Conservation (phyloP, 257 asterid species). For the Rubia yunnanensis region DNA sequence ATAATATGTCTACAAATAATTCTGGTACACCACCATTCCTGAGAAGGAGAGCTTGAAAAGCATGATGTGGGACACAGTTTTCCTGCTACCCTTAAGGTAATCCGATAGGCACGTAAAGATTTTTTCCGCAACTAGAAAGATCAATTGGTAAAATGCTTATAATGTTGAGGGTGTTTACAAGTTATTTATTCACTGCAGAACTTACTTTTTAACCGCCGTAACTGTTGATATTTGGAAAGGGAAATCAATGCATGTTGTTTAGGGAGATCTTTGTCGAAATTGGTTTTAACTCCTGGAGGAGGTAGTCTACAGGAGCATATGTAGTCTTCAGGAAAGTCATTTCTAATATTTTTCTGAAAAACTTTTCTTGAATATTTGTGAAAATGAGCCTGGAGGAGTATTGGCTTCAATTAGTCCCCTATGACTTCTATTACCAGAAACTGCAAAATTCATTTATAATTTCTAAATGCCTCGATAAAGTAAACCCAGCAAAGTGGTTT, state of each 20-base stretch:
- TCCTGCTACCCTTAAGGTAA: not conserved
- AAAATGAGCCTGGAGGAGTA: not conserved
- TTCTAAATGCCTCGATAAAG: not conserved
- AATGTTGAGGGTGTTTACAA: not conserved
- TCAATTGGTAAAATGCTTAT: not conserved
- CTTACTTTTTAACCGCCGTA: not conserved
- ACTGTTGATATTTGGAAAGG: not conserved
- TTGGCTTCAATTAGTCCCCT: not conserved
- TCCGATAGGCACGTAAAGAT: not conserved
- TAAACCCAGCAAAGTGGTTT: not conserved
- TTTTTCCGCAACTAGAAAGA: not conserved
- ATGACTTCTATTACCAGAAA: not conserved
- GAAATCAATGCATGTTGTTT: not conserved
- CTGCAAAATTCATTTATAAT: not conserved
- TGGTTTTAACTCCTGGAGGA: not conserved
- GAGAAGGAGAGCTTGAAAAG: not conserved
- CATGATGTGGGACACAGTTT: not conserved
- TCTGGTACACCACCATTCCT: not conserved
- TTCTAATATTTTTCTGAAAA: not conserved
- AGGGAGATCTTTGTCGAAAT: not conserved
- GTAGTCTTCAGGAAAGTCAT: not conserved
- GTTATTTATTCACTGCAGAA: not conserved
- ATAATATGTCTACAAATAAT: not conserved
- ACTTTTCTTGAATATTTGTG: not conserved
- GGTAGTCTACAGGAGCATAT: not conserved